These are phyloP conservation scores for Suillus lakei DNA, from an alignment of 768 basidiomycete species.

Conservation along the genomic window DNA sequence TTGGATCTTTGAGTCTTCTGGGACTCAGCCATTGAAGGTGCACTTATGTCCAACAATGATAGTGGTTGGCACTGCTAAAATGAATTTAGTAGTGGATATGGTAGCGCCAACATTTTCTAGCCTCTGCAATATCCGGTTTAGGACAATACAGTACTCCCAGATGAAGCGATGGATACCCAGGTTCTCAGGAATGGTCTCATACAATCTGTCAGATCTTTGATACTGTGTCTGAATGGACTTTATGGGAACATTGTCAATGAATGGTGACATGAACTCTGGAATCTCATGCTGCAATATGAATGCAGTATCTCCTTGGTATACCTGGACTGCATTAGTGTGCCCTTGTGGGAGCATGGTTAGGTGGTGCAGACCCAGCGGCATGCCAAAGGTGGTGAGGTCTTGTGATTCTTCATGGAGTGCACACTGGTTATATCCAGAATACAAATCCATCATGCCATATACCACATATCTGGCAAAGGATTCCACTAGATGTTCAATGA, in stretches of 20 bases:
- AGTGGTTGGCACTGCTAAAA: constrained; percentile 30
- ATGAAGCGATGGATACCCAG: constrained; percentile 40
- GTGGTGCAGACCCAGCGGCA: constrained; percentile 36
- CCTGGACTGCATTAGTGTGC: constrained; percentile 43
- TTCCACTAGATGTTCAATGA: constrained; percentile 32
- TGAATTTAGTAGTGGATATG: constrained; percentile 41
- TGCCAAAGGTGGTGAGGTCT: constrained; percentile 48
- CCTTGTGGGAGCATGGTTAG: constrained; percentile 45
- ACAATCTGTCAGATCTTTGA: constrained; percentile 26
- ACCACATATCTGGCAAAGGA: constrained; percentile 36
- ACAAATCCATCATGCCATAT: constrained; percentile 40
- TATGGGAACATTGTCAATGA: constrained; percentile 44
- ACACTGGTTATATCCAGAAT: constrained; percentile 42
- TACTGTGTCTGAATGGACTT: constrained; percentile 40
- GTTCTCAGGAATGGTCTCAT: constrained; percentile 43
- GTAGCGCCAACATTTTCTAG: constrained; percentile 43
- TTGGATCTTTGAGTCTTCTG: constrained; percentile 28
- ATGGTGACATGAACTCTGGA: constrained; percentile 38
- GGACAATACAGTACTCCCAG: constrained; percentile 41
- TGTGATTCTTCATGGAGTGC: constrained; percentile 31
- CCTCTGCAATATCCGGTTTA: constrained; percentile 42
- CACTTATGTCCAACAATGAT: constrained; percentile 44
- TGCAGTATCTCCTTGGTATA: constrained; percentile 45
- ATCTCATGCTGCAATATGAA: constrained; percentile 46
- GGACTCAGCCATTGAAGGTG: constrained; percentile 37